These are phyloP conservation scores for Letharia lupina DNA, from an alignment of 495 filamentous ascomycete genomes.

Conservation along the genomic window DNA sequence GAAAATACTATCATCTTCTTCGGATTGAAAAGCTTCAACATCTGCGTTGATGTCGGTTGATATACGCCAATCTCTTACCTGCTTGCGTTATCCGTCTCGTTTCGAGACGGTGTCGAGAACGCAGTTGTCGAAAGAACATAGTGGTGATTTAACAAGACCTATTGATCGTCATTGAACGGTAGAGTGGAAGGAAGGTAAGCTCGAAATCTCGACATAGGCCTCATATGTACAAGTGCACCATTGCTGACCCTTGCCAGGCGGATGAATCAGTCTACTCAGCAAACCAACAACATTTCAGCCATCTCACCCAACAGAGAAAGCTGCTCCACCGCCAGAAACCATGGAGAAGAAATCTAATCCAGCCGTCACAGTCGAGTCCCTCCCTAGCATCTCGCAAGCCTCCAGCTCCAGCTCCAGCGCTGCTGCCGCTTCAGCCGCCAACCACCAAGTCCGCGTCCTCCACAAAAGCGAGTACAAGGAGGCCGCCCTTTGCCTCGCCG, in stretches of 20 bases:
- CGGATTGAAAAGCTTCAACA: slow-evolving; percentile 1
- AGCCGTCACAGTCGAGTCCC: slow-evolving; percentile 29
- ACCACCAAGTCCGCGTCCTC: slow-evolving; percentile 46
- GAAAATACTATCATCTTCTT: neutral
- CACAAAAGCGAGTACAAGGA: slow-evolving; percentile 54
- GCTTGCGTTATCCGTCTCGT: slow-evolving; percentile 60
- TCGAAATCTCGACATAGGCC: neutral
- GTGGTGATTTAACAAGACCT: slow-evolving; percentile 47
- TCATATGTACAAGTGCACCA: neutral
- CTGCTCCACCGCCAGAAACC: neutral
- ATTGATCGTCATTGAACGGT: slow-evolving; percentile 28
- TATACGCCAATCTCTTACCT: slow-evolving; percentile 57
- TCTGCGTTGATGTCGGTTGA: slow-evolving; percentile 67
- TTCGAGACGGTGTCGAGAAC: slow-evolving; percentile 65
- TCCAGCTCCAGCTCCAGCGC: slow-evolving; percentile 23
- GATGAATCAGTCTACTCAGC: neutral
- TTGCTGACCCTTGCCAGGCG: slow-evolving; percentile 1
- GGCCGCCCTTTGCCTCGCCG: slow-evolving; percentile 58
- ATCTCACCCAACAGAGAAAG: slow-evolving; percentile 17
- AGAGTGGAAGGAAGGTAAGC: neutral
- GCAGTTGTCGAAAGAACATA: slow-evolving; percentile 63
- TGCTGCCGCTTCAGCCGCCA: neutral
- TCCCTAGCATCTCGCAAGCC: slow-evolving; percentile 30
- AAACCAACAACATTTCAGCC: neutral
- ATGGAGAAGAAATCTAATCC: slow-evolving; percentile 27